These are phyloP conservation scores for Aspergillaceae sp. DNA, from an alignment of 2,329 filamentous ascomycete species.

Conservation along the genomic window DNA sequence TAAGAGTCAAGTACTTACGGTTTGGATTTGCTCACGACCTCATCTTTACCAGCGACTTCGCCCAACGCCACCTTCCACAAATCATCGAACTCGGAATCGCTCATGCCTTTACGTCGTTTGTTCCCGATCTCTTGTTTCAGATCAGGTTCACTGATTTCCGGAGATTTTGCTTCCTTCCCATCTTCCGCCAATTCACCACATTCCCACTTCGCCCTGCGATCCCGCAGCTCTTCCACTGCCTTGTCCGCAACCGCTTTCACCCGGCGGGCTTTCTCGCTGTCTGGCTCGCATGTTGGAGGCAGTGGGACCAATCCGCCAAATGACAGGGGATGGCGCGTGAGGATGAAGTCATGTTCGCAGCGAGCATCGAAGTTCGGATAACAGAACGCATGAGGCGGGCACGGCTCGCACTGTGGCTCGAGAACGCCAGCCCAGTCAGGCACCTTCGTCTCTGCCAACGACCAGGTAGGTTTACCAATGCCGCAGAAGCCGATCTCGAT, in stretches of 20 bases:
- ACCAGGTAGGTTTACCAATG: slow-evolving; percentile 58
- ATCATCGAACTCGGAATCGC: slow-evolving; percentile 81
- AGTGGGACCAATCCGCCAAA: slow-evolving; percentile 73
- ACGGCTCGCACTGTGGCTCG: slow-evolving; percentile 78
- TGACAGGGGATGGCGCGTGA: slow-evolving; percentile 75
- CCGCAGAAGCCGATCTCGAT: slow-evolving; percentile 93
- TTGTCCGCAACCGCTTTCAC: slow-evolving; percentile 82
- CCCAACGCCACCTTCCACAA: slow-evolving; percentile 50
- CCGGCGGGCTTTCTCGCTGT: slow-evolving; percentile 81
- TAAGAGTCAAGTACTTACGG: slow-evolving; percentile 44
- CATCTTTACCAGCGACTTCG: slow-evolving; percentile 48
- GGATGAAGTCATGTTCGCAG: slow-evolving; percentile 81
- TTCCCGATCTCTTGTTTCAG: slow-evolving; percentile 68
- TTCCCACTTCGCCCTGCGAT: slow-evolving; percentile 80
- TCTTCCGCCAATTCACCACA: slow-evolving; percentile 67
- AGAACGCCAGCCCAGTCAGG: slow-evolving; percentile 64
- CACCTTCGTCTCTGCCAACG: slow-evolving; percentile 53
- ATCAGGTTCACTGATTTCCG: slow-evolving; percentile 60
- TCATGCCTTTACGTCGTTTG: slow-evolving; percentile 74
- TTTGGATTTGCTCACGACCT: slow-evolving; percentile 48
- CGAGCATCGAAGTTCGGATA: slow-evolving; percentile 65
- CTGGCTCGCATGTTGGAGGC: slow-evolving; percentile 85
- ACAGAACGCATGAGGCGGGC: slow-evolving; percentile 84
- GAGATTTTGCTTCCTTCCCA: slow-evolving; percentile 51
- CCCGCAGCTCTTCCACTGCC: slow-evolving; percentile 75